Conservation (phyloP, 495 filamentous ascomycete genomes). For the Xylaria bambusicola region DNA sequence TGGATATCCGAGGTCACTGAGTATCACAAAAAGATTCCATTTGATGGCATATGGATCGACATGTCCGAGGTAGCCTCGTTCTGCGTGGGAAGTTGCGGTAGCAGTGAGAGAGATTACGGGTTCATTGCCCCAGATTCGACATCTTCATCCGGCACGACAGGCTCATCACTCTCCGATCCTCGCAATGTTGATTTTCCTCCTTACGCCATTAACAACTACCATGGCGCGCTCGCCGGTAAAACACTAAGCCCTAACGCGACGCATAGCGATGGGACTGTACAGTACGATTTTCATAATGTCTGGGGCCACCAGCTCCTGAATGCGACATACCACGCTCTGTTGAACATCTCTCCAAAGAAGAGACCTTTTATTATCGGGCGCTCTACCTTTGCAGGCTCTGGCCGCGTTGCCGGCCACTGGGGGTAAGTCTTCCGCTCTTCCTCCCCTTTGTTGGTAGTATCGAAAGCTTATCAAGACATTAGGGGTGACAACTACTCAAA, state of each 20-base stretch:
- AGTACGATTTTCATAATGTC: slow-evolving; percentile 83
- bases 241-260: slow-evolving; percentile 79
- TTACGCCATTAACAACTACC: slow-evolving; percentile 79
- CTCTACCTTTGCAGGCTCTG: slow-evolving; percentile 77
- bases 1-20: slow-evolving; percentile 69
- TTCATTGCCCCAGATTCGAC: slow-evolving; percentile 59
- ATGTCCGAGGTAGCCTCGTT: slow-evolving; percentile 84
- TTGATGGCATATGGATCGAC: slow-evolving; percentile 89
- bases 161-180: slow-evolving; percentile 66
- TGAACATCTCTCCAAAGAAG: slow-evolving; percentile 61
- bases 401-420: slow-evolving; percentile 86
- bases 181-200: slow-evolving; percentile 79
- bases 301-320: slow-evolving; percentile 76
- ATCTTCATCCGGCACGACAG: slow-evolving; percentile 60
- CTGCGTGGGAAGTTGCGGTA: slow-evolving; percentile 78
- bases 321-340: slow-evolving; percentile 75
- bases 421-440: slow-evolving; percentile 41
- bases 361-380: slow-evolving; percentile 87
- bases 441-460: not conserved
- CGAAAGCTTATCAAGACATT: slow-evolving; percentile 4
- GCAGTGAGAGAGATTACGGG: slow-evolving; percentile 66
- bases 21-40: slow-evolving; percentile 63
- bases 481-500: slow-evolving; percentile 71
- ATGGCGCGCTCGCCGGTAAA: slow-evolving; percentile 73
- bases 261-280: slow-evolving; percentile 66